Percentiles rank a stretch among this genome's conserved stretches.
Evolutionary conservation across 2,329 filamentous ascomycete species (phyloP).

Genomic region (Xylariaceae sp.): DNA sequence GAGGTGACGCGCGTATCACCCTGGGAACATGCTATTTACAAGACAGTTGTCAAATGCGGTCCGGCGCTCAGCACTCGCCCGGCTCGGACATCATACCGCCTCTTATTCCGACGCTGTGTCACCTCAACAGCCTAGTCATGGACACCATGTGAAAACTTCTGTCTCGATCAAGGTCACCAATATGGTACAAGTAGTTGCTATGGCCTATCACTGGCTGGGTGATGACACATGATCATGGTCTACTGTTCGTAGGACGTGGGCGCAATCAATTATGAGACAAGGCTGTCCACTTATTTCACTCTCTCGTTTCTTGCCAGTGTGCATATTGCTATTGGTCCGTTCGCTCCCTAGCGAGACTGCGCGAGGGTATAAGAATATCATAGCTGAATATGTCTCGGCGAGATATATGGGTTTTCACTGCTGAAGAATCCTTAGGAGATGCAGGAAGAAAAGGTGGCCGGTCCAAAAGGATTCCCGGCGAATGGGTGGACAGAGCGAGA

Average conservation of each 20-base stretch:
- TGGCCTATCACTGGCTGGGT: conserved; percentile 1
- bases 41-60: not conserved
- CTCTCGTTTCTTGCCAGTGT: not conserved
- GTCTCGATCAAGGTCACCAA: no score
- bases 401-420: no score
- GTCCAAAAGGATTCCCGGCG: not conserved
- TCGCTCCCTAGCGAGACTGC: no score
- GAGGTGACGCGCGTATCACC: not conserved
- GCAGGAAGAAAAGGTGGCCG: not conserved
- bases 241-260: conserved; percentile 7
- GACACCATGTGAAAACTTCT: not conserved
- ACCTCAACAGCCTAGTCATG: no score
- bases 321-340: no score
- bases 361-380: not conserved
- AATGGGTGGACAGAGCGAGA: conserved; percentile 6
- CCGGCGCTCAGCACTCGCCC: conserved; percentile 1
- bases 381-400: conserved; percentile 4
- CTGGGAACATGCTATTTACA: not conserved
- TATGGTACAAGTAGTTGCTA: not conserved
- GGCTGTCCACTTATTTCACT: not conserved
- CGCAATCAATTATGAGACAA: not conserved
- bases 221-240: conserved; percentile 18
- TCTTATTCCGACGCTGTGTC: not conserved
- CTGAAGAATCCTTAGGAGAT: no score
- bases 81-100: conserved; percentile 1